Conservation (phyloP, 768 basidiomycete species). For the Kwoniella dejecticola region DNA sequence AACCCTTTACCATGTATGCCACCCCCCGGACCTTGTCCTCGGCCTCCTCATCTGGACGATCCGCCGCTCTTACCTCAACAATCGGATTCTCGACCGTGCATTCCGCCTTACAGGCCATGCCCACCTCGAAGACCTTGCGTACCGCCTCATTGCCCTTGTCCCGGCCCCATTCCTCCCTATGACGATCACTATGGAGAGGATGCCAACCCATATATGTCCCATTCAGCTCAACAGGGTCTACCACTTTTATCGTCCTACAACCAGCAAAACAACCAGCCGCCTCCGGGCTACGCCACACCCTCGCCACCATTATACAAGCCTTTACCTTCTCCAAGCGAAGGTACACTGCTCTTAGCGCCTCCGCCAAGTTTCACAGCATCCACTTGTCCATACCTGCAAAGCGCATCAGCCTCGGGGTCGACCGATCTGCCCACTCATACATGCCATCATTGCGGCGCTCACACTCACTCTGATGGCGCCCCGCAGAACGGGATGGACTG, state of each 20-base stretch:
- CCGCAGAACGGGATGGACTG: not conserved
- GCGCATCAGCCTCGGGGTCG: not conserved
- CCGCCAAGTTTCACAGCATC: constrained; percentile 26
- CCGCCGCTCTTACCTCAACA: no score
- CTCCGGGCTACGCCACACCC: not conserved
- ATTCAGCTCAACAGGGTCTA: constrained; percentile 10
- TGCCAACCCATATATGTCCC: not conserved
- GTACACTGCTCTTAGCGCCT: constrained; percentile 32
- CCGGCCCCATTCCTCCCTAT: constrained; percentile 7
- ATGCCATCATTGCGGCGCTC: constrained; percentile 6
- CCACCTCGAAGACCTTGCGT: constrained; percentile 3
- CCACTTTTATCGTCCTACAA: not conserved
- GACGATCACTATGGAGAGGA: not conserved
- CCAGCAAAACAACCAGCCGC: not conserved
- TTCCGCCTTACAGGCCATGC: no score
- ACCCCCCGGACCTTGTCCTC: no score
- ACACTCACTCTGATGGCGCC: not conserved
- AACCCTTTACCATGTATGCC: no score
- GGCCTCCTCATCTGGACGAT: no score
- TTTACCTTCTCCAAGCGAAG: constrained; percentile 25
- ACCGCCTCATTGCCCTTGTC: constrained; percentile 14
- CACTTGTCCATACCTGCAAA: not conserved
- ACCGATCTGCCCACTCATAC: not conserved
- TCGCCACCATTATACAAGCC: constrained; percentile 25
- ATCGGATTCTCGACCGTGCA: no score